A percentile compares a stretch with the other conserved stretches of the same genome.
Evolutionary conservation across 257 asterid species (phyloP).

Genomic region (Solanum paucissectum): DNA sequence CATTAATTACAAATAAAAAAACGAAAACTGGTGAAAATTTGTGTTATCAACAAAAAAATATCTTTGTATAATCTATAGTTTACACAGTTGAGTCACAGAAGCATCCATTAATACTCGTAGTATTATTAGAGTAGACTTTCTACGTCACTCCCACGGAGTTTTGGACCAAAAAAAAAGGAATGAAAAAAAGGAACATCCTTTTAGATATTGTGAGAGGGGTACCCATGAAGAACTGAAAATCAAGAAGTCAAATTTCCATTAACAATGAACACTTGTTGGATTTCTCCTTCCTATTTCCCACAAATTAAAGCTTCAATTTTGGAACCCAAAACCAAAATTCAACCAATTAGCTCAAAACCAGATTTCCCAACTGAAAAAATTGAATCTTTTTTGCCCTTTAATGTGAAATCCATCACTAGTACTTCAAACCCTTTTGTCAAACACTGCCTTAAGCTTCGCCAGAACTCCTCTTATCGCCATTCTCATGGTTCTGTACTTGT

Average conservation of each 20-base stretch:
- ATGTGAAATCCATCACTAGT: slow-evolving; percentile 60
- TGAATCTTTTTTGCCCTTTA: slow-evolving; percentile 33
- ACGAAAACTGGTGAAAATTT: accelerated
- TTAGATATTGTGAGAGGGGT: neutral
- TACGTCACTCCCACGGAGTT: accelerated
- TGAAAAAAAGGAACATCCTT: neutral
- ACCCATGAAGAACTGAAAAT: neutral
- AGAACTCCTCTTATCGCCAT: slow-evolving; percentile 73
- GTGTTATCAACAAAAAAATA: too few relatives aligned
- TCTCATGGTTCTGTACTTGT: slow-evolving; percentile 66
- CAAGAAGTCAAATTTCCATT: slow-evolving; percentile 25
- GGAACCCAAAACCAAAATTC: neutral
- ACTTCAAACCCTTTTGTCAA: slow-evolving; percentile 83
- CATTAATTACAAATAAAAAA: too few relatives aligned
- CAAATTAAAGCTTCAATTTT: slow-evolving; percentile 9
- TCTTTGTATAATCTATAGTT: accelerated
- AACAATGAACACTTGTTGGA: slow-evolving; percentile 15
- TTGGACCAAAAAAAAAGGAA: too few relatives aligned
- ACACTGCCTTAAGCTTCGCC: slow-evolving; percentile 87
- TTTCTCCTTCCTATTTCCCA: slow-evolving; percentile 4
- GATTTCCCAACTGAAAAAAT: slow-evolving; percentile 9
- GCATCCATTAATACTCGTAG: neutral
- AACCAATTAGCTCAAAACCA: slow-evolving; percentile 3
- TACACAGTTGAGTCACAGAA: accelerated
- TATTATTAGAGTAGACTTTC: too few relatives aligned